Percentiles rank a stretch among this genome's conserved stretches.
Conservation (phyloP, 2,329 filamentous ascomycete species). For the Phoma herbarum region DNA sequence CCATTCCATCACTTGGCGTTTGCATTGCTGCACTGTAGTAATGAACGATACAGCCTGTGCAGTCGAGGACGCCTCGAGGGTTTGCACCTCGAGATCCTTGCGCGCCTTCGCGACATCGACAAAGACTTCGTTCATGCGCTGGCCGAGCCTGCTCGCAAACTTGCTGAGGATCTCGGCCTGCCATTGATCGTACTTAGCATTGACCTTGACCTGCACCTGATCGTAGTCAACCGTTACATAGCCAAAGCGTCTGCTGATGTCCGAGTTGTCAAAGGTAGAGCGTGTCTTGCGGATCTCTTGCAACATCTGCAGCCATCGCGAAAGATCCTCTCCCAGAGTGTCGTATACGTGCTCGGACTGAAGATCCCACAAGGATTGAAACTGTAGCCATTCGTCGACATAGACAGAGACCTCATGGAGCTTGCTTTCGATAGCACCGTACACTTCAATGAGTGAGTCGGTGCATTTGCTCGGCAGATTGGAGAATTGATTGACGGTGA, state of each 20-base stretch:
- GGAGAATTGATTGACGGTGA: constrained; percentile 75
- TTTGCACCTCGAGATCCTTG: constrained; percentile 88
- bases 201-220: constrained; percentile 98
- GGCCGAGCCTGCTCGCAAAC: constrained; percentile 88
- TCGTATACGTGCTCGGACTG: constrained; percentile 96
- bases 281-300: constrained; percentile 96
- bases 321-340: constrained; percentile 86
- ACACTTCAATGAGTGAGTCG: constrained; percentile 79
- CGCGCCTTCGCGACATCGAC: constrained; percentile 90
- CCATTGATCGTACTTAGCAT: constrained; percentile 99
- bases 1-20: constrained; percentile 92
- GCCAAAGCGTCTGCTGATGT: constrained; percentile 90
- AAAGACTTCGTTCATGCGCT: constrained; percentile 90
- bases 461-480: constrained; percentile 86
- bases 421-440: constrained; percentile 83
- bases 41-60: constrained; percentile 98
- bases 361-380: constrained; percentile 97
- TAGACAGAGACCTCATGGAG: constrained; percentile 81
- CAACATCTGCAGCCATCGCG: constrained; percentile 92
- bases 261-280: constrained; percentile 95
- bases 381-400: constrained; percentile 97
- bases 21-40: constrained; percentile 95
- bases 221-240: constrained; percentile 97
- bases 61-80: constrained; percentile 91
- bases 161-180: constrained; percentile 96